Base-by-base conservation (phyloP, 2,329 filamentous ascomycete species). In the Pseudomassariella vexata region DNA sequence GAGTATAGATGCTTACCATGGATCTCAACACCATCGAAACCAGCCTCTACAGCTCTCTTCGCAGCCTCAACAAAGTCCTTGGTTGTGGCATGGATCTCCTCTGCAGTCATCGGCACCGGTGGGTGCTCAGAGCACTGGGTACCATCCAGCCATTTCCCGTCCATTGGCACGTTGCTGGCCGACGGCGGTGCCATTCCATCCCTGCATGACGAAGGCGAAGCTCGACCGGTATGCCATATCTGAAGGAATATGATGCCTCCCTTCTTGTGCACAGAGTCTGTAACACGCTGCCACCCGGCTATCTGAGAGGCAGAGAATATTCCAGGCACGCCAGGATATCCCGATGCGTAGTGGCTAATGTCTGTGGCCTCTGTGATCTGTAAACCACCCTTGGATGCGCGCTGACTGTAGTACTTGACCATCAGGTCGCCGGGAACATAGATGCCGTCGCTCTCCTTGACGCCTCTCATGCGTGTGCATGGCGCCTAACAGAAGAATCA, bases 11-110 rank as follows among this genome's bases (percentile, higher is more conserved):
- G 26, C 54, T 46, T 15, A 58, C 59, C 3, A 38, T 66, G 60
- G 24, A 62, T 53, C 40, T 85, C 81, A 0, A 52, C 45, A 2
- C 49, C 45, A 47, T 86, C 82, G 24, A 82, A 79, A 0, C 83
- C 83, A 2, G 74, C 76, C 27, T 67, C 62, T 2, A 85, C 53
- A 1, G 82, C 70, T 9, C 73, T 57, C 44, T 66, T 62, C 0
- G 67, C 62, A 1, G 66, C 68, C 0, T 63, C 68, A 1, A 66
- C 71, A 57, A 73, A 87, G 3, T 74, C 74, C 5, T 52, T 49
- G 54, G 83, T 83, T 37, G 81, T 60, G 4, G 69, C 55, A 32
- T 73, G 65, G 35, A 89, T 88, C 28, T 87, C 81, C 2, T 68
- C 58, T 12, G 70, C 58, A 0, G 73, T 79, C 73, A 88, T 75